Evolutionary conservation across 2,329 filamentous ascomycete genomes (phyloP).

Genomic region (Coleophoma crateriformis): DNA sequence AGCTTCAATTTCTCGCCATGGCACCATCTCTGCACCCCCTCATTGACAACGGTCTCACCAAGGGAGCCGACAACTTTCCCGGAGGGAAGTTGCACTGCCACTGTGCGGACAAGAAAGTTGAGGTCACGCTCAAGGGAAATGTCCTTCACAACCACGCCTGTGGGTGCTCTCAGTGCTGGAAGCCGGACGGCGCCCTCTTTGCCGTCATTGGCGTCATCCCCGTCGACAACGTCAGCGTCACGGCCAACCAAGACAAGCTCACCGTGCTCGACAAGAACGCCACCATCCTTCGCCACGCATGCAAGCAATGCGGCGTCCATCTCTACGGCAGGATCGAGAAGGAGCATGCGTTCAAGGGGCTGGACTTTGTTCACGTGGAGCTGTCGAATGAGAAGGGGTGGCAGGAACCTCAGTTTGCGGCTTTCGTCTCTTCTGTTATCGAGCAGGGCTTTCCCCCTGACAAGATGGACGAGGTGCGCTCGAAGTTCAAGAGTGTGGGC

Average conservation of each 20-base stretch:
- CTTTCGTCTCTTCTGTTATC: conserved; percentile 62
- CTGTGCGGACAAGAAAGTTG: conserved; percentile 49
- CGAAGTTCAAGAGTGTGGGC: conserved; percentile 45
- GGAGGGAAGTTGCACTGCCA: conserved; percentile 59
- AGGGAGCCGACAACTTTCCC: conserved; percentile 46
- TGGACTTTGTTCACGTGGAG: conserved; percentile 66
- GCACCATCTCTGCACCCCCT: conserved; percentile 51
- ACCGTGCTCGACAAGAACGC: conserved; percentile 48
- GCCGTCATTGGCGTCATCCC: conserved; percentile 58
- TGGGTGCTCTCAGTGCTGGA: conserved; percentile 70
- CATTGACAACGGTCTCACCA: conserved; percentile 55
- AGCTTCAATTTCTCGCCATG: conserved; percentile 16
- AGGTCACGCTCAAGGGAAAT: conserved; percentile 50
- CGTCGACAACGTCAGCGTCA: conserved; percentile 46
- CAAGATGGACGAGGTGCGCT: conserved; percentile 48
- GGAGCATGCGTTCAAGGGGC: conserved; percentile 60
- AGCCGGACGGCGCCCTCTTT: conserved; percentile 58
- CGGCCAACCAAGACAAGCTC: conserved; percentile 53
- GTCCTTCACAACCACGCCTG: conserved; percentile 66
- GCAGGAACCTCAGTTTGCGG: conserved; percentile 68
- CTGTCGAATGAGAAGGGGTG: conserved; percentile 55
- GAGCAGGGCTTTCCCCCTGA: conserved; percentile 58
- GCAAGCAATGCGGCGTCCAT: conserved; percentile 55
- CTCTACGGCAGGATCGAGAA: conserved; percentile 60
- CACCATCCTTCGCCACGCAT: conserved; percentile 55